phyloP scores from a whole-genome alignment of 352 stramenopile genomes.

The Poterioochromonas sp. region DNA sequence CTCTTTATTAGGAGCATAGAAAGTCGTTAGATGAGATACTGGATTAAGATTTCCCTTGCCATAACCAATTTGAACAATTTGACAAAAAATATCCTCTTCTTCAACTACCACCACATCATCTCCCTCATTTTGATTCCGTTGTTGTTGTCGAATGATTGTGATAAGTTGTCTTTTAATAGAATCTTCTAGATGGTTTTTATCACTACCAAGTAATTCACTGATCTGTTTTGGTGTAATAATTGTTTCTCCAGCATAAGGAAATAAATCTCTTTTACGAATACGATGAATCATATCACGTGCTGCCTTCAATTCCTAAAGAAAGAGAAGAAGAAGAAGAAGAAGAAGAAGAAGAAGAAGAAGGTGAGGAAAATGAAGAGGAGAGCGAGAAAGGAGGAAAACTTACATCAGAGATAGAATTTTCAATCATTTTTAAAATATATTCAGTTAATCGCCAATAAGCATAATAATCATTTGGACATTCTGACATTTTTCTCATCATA shows the following conservation, averaged over 20 bases:
- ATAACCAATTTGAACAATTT: slow-evolving; percentile 66
- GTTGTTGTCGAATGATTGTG: neutral
- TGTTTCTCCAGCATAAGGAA: slow-evolving; percentile 71
- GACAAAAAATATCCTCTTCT: slow-evolving; percentile 65
- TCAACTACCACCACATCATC: slow-evolving; percentile 43
- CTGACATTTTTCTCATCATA: slow-evolving; percentile 23
- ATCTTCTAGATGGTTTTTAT: neutral
- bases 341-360: too few species aligned
- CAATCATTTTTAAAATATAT: slow-evolving; percentile 63
- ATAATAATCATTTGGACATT: slow-evolving; percentile 45
- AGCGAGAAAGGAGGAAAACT: slow-evolving; percentile 25
- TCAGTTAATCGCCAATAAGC: slow-evolving; percentile 70
- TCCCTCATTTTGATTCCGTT: neutral
- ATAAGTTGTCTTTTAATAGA: neutral
- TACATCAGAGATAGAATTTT: slow-evolving; percentile 55
- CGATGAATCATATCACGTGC: slow-evolving; percentile 60
- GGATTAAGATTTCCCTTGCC: slow-evolving; percentile 73
- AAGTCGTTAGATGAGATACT: slow-evolving; percentile 40
- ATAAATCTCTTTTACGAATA: slow-evolving; percentile 60
- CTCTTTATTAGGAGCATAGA: slow-evolving; percentile 11
- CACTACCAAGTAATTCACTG: neutral
- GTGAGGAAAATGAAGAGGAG: neutral
- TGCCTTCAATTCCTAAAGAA: slow-evolving; percentile 42
- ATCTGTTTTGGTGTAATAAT: slow-evolving; percentile 47
- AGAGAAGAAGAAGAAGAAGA: too few species aligned